phyloP scores from a whole-genome alignment of 305 asterid genomes.

The Plantago rigida region DNA sequence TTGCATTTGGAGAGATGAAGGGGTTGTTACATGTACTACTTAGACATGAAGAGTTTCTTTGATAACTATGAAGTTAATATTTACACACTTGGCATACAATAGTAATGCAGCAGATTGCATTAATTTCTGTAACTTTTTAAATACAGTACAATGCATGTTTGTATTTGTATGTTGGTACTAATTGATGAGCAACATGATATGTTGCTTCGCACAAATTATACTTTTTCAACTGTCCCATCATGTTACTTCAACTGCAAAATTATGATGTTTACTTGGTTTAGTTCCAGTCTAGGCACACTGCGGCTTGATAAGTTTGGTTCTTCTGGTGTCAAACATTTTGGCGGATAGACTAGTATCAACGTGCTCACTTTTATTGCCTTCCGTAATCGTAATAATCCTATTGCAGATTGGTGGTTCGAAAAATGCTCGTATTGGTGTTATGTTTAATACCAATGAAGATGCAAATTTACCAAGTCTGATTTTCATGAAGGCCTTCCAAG shows the following conservation, averaged over 20 bases:
- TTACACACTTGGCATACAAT: no score
- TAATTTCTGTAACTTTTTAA: no score
- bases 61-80: no score
- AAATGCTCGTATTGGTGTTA: constrained; percentile 70
- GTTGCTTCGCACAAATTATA: no score
- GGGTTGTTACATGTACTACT: no score
- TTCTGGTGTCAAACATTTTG: background rate
- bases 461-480: constrained; percentile 45
- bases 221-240: no score
- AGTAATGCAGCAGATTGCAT: no score
- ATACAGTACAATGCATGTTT: no score
- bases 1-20: constrained; percentile 1
- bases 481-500: constrained; percentile 61
- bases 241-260: constrained; percentile 14
- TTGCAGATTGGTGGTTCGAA: constrained; percentile 76
- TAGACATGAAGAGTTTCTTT: no score
- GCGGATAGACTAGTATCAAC: background rate
- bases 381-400: constrained; percentile 23
- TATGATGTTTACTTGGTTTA: constrained; percentile 17
- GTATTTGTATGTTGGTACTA: no score
- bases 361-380: constrained; percentile 2
- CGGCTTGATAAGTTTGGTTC: constrained; percentile 13
- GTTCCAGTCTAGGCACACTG: constrained; percentile 16
- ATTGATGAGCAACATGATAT: no score
- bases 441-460: constrained; percentile 53